Conservation (phyloP, 805 yeast genomes). For the Lipomyces kockii region DNA sequence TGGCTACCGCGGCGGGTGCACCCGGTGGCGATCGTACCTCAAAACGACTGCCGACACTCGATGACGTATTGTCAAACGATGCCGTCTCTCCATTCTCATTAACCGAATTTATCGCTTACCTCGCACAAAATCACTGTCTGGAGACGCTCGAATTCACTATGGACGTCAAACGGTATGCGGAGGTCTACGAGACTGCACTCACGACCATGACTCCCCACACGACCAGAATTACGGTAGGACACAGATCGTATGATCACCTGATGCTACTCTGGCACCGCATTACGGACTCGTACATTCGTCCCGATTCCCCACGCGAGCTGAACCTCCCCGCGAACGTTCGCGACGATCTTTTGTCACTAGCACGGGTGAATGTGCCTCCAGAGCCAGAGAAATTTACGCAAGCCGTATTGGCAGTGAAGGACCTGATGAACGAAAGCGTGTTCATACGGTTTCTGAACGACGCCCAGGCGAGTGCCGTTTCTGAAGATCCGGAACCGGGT, state of each 20-base stretch:
- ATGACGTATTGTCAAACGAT: conserved; percentile 40
- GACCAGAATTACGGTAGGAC: conserved; percentile 8
- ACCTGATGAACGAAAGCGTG: conserved; percentile 42
- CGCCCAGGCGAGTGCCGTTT: conserved; percentile 11
- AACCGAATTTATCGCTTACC: conserved; percentile 40
- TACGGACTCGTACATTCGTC: conserved; percentile 39
- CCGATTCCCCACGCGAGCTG: conserved; percentile 42
- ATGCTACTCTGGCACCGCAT: conserved; percentile 40
- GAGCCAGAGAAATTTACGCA: conserved; percentile 32
- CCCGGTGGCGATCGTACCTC: conserved; percentile 3
- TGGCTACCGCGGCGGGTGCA: not conserved
- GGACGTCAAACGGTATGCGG: conserved; percentile 41
- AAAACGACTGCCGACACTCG: conserved; percentile 39
- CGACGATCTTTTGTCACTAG: conserved; percentile 33
- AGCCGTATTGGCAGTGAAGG: conserved; percentile 38
- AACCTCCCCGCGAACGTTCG: conserved; percentile 43
- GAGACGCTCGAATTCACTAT: conserved; percentile 44
- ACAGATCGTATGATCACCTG: conserved; percentile 25
- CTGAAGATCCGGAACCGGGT: not conserved
- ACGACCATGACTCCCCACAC: conserved; percentile 3
- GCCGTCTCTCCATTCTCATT: conserved; percentile 42
- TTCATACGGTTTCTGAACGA: conserved; percentile 41
- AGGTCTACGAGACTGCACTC: conserved; percentile 19
- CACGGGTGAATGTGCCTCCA: conserved; percentile 30
- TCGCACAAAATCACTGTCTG: conserved; percentile 43